A percentile compares a stretch with the other conserved stretches of the same genome.
phyloP scores from a whole-genome alignment of 352 stramenopile species.

The Phytopythium ostracodes region DNA sequence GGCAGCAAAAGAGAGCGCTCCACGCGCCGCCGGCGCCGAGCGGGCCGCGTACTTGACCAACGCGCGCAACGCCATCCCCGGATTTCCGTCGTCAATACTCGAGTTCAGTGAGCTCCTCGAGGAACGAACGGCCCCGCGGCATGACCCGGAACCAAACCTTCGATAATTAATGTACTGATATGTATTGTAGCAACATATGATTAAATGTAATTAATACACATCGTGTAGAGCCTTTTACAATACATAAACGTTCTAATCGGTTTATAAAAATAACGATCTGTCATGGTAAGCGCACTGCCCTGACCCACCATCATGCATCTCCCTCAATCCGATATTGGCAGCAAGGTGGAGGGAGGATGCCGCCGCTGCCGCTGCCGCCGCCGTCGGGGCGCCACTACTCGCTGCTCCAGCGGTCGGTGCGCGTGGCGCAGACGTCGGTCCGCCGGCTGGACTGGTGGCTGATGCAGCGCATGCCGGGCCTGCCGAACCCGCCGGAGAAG shows the following conservation, averaged over 20 bases:
- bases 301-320: too few species aligned
- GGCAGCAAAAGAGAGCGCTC: slow-evolving; percentile 9
- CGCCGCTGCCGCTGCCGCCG: not conserved
- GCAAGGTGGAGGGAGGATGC: not conserved
- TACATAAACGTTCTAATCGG: too few species aligned
- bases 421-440: slow-evolving; percentile 60
- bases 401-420: slow-evolving; percentile 72
- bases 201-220: too few species aligned
- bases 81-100: too few species aligned
- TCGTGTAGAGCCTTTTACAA: too few species aligned
- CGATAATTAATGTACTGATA: too few species aligned
- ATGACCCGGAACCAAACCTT: too few species aligned
- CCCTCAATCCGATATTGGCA: too few species aligned
- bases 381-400: slow-evolving; percentile 36
- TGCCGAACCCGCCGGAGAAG: slow-evolving; percentile 69
- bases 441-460: slow-evolving; percentile 47
- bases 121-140: not conserved
- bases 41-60: slow-evolving; percentile 19
- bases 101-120: too few species aligned
- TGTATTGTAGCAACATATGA: too few species aligned
- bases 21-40: slow-evolving; percentile 13
- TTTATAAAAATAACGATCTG: too few species aligned
- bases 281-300: too few species aligned
- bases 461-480: slow-evolving; percentile 50
- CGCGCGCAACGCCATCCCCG: slow-evolving; percentile 29